Conservation (phyloP, 371 early-diverging fungal species). For the Rhizopus sp. region DNA sequence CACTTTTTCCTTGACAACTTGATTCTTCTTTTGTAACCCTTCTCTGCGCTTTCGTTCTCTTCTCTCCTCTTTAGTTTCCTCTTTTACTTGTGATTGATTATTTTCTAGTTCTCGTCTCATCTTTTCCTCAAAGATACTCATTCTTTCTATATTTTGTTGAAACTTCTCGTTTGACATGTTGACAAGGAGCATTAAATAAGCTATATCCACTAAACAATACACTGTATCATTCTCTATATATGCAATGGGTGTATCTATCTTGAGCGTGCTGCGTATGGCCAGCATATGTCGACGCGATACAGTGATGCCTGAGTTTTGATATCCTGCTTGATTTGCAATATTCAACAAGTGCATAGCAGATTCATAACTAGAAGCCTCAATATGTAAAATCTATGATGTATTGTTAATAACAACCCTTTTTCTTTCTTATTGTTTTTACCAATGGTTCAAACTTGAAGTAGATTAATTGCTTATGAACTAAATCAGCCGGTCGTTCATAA, state of each 20-base stretch:
- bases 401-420: not conserved
- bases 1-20: conserved; percentile 3
- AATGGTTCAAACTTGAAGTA: conserved; percentile 70
- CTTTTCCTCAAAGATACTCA: conserved; percentile 48
- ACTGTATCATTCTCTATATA: conserved; percentile 44
- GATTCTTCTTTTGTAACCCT: conserved; percentile 25
- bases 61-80: conserved; percentile 62
- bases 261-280: conserved; percentile 61
- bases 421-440: conserved; percentile 33
- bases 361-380: conserved; percentile 56
- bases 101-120: conserved; percentile 30
- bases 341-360: conserved; percentile 57
- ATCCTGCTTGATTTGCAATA: conserved; percentile 57
- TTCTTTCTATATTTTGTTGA: conserved; percentile 48
- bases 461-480: conserved; percentile 34
- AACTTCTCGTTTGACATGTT: conserved; percentile 60
- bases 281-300: conserved; percentile 64
- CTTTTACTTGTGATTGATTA: conserved; percentile 1
- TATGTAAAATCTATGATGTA: conserved; percentile 54
- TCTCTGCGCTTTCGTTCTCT: conserved; percentile 55
- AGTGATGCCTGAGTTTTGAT: conserved; percentile 65
- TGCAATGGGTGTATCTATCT: conserved; percentile 65
- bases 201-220: conserved; percentile 47
- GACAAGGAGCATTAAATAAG: conserved; percentile 46
- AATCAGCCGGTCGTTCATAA: conserved; percentile 9